Conservation (phyloP, 2,329 filamentous ascomycete species). For the Alternaria hordeiaustralica region DNA sequence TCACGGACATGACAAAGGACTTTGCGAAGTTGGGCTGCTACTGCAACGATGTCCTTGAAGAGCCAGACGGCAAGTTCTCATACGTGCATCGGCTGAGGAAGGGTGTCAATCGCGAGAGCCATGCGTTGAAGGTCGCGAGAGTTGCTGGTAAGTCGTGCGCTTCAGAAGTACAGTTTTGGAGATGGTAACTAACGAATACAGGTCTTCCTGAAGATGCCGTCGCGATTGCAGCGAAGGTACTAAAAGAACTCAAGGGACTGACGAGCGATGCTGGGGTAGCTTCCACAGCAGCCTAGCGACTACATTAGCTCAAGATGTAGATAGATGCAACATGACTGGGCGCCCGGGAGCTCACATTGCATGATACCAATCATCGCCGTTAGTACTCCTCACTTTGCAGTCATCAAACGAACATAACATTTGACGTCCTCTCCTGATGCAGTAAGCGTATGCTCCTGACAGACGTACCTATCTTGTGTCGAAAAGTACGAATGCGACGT, state of each 20-base stretch:
- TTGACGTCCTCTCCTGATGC: background rate
- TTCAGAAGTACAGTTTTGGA: background rate
- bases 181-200: constrained; percentile 18
- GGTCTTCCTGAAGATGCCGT: constrained; percentile 76
- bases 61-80: constrained; percentile 68
- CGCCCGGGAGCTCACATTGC: background rate
- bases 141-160: constrained; percentile 65
- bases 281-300: background rate
- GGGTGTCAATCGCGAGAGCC: constrained; percentile 85
- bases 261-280: background rate
- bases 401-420: background rate
- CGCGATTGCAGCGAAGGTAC: constrained; percentile 66
- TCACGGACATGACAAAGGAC: constrained; percentile 76
- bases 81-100: constrained; percentile 83
- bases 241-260: constrained; percentile 47
- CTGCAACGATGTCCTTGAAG: constrained; percentile 88
- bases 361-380: background rate
- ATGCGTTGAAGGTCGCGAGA: constrained; percentile 92
- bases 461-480: background rate
- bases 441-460: background rate
- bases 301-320: background rate
- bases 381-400: background rate
- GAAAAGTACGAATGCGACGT: too few relatives aligned
- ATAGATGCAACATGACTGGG: background rate
- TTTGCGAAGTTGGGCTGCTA: constrained; percentile 72